Evolutionary conservation across 2,329 filamentous ascomycete species (phyloP), one percentile per base, ranked within the genome.

Genomic region (Purpureocillium takamizusanense): DNA sequence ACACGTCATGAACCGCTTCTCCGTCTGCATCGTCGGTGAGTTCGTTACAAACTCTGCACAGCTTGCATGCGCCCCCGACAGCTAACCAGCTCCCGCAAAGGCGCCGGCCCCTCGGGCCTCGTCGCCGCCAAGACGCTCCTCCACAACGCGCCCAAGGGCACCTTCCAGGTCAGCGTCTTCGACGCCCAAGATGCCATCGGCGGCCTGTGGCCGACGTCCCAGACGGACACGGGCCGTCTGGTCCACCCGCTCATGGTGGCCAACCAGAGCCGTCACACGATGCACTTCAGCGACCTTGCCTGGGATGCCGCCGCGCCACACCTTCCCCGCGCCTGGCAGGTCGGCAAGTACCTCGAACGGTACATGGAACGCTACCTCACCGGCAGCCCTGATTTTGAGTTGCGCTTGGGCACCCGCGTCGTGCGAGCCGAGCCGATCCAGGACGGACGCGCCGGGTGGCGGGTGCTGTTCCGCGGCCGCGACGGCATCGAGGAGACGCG

Each of bases 231-330:
- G n/a, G 60, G 48, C 2, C 69, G 74, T 3, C 61, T 75, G 30
- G 61, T 82, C 13, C 76, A 83, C 44, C 82, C 81, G 8, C 70
- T 83, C 37, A 83, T 84, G 69, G 67, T 75, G 13, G 76, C 76
- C 4, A 94, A 94, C 55, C 76, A 89, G 51, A 88, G 83, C 61
- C 74, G 74, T 33, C 86, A 87, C 57, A 86, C 84, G 0, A 78
- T 92, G 46, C 72, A 76, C 49, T 81, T 81, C 50, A 78, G 75
- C 46, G 86, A 90, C 53, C 57, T 86, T 17, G 73, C 83, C 6
- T 94, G 86, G 86, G 67, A 72, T 3, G 61, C 68, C 5, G 60
- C 59, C 4, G 60, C 67, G 1, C 78, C 81, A 1, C 70, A 82
- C 56, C 80, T 92, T 35, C 86, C 86, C 1, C 77, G 71, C 29